Conservation (phyloP, 257 asterid species). For the Plantago elongata region DNA sequence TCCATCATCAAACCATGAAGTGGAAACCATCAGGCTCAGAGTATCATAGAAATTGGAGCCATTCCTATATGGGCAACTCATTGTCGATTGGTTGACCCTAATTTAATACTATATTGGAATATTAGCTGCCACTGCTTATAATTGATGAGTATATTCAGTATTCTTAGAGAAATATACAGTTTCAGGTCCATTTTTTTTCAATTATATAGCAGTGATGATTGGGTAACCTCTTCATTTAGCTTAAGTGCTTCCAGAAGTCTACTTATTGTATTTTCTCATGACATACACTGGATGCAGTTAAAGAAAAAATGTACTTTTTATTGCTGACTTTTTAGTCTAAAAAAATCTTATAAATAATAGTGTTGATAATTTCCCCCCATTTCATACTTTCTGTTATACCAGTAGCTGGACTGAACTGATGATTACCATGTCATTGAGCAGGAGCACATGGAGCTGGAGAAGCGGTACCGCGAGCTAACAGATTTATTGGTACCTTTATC, state of each 20-base stretch:
- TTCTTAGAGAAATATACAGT: constrained; percentile 1
- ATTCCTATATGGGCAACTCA: constrained; percentile 2
- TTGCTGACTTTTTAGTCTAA: too few species aligned
- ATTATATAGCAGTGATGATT: not conserved
- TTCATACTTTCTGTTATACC: constrained; percentile 5
- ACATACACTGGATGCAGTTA: constrained; percentile 1
- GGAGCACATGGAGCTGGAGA: constrained; percentile 99
- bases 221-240: constrained; percentile 3
- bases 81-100: not conserved
- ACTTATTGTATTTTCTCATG: not conserved
- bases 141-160: not conserved
- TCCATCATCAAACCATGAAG: not conserved
- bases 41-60: not conserved
- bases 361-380: constrained; percentile 10
- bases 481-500: constrained; percentile 70
- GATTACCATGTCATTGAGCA: constrained; percentile 38
- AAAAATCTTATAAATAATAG: too few species aligned
- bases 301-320: constrained; percentile 2
- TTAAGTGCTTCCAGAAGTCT: constrained; percentile 11
- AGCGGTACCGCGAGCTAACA: constrained; percentile 96
- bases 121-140: not conserved
- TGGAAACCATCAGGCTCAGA: not conserved
- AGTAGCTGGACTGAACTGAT: constrained; percentile 11
- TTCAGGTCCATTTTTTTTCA: not conserved
- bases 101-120: not conserved